Evolutionary conservation across 140 eudicot species (phyloP).

Genomic region (Flaveria floridana): DNA sequence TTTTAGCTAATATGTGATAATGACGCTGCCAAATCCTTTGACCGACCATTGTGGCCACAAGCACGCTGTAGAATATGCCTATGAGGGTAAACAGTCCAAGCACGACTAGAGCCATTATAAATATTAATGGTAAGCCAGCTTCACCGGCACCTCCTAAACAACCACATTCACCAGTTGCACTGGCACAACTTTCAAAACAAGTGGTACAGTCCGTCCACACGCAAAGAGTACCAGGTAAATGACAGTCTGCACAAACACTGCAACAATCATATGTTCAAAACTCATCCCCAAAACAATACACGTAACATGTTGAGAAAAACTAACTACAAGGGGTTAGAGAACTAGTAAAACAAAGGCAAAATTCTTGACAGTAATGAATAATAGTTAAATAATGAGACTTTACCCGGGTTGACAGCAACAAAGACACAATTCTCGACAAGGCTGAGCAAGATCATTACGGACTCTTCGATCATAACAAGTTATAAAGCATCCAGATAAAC

Average conservation of each 20-base stretch:
- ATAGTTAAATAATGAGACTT: conserved; percentile 13
- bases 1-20: conserved; percentile 88
- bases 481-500: conserved; percentile 91
- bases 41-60: conserved; percentile 99
- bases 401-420: conserved; percentile 99
- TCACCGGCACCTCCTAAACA: conserved; percentile 98
- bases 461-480: conserved; percentile 96
- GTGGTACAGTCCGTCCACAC: conserved; percentile 94
- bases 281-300: neutral
- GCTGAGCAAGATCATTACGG: conserved; percentile 92
- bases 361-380: neutral
- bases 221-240: conserved; percentile 88
- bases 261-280: conserved; percentile 25
- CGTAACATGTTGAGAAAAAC: neutral
- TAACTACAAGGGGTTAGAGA: neutral
- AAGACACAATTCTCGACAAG: conserved; percentile 89
- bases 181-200: conserved; percentile 78
- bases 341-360: neutral
- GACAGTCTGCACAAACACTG: conserved; percentile 95
- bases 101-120: conserved; percentile 78
- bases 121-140: conserved; percentile 84
- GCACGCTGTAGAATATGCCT: conserved; percentile 89
- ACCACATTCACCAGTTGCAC: conserved; percentile 84
- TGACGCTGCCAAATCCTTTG: conserved; percentile 97
- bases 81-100: conserved; percentile 85